phyloP scores from a whole-genome alignment of 192 early-diverging fungal species.

The Backusella liffmaniae region DNA sequence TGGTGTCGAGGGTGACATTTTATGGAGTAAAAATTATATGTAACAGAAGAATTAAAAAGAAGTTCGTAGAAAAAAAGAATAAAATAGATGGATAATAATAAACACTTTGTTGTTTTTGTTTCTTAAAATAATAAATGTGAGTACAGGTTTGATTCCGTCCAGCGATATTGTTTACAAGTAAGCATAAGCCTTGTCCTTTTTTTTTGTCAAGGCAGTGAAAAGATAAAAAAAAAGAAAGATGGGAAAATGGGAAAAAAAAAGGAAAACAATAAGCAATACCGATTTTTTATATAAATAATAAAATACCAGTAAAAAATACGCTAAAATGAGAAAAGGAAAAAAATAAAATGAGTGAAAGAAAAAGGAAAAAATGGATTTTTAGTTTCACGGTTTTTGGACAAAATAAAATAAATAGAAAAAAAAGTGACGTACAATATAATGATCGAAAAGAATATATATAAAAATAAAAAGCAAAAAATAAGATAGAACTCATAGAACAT shows the following conservation, averaged over 20 bases:
- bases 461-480: not conserved
- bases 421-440: not conserved
- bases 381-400: not conserved
- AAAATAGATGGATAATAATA: not conserved
- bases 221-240: not conserved
- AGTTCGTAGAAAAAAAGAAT: not conserved
- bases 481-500: not conserved
- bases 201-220: not conserved
- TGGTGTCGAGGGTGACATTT: not conserved
- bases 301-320: not conserved
- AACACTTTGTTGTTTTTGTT: not conserved
- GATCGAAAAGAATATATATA: not conserved
- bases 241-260: not conserved
- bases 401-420: not conserved
- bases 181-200: not conserved
- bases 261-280: not conserved
- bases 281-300: not conserved
- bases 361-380: slow-evolving; percentile 3
- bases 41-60: slow-evolving; percentile 6
- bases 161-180: not conserved
- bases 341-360: not conserved
- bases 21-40: not conserved
- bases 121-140: not conserved
- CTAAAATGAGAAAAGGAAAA: not conserved
- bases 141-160: not conserved